Evolutionary conservation across 2,329 filamentous ascomycete genomes (phyloP).

Genomic region (Penicillium sp.): DNA sequence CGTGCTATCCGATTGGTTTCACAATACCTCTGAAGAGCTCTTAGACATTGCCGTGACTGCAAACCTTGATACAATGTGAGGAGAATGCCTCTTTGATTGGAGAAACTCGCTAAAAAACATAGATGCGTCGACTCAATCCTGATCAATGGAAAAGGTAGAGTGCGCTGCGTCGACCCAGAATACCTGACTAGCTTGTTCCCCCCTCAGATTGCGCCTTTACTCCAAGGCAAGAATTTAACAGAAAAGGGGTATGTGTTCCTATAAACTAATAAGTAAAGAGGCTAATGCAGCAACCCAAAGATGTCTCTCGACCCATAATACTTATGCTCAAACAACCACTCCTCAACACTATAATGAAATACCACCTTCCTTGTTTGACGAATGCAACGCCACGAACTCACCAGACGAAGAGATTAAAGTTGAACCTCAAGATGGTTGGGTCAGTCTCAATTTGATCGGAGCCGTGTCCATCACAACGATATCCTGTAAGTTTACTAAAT

Average conservation of each 20-base stretch:
- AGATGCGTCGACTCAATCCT: slow-evolving; percentile 62
- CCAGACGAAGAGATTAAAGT: slow-evolving; percentile 1
- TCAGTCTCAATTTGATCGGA: slow-evolving; percentile 5
- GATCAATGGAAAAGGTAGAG: slow-evolving; percentile 55
- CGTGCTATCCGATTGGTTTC: slow-evolving; percentile 58
- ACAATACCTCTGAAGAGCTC: slow-evolving; percentile 52
- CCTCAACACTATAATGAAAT: neutral
- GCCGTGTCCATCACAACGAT: neutral
- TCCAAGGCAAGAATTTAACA: slow-evolving; percentile 1
- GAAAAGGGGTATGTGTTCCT: slow-evolving; percentile 7
- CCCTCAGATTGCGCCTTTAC: neutral
- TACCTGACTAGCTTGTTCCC: neutral
- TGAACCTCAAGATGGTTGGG: neutral
- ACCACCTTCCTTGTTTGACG: neutral
- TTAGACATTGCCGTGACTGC: slow-evolving; percentile 21
- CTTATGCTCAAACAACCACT: slow-evolving; percentile 1
- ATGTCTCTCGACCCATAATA: slow-evolving; percentile 1
- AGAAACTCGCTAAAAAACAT: slow-evolving; percentile 21
- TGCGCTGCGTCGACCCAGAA: neutral
- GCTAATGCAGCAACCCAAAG: neutral
- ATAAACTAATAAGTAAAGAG: neutral
- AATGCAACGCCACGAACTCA: slow-evolving; percentile 1
- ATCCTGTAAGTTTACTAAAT: neutral
- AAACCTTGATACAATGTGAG: slow-evolving; percentile 1
- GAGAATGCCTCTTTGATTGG: neutral